A percentile compares a stretch with the other conserved stretches of the same genome.
phyloP scores from a whole-genome alignment of 2,329 filamentous ascomycete species.

The Penicillium capsulatum region DNA sequence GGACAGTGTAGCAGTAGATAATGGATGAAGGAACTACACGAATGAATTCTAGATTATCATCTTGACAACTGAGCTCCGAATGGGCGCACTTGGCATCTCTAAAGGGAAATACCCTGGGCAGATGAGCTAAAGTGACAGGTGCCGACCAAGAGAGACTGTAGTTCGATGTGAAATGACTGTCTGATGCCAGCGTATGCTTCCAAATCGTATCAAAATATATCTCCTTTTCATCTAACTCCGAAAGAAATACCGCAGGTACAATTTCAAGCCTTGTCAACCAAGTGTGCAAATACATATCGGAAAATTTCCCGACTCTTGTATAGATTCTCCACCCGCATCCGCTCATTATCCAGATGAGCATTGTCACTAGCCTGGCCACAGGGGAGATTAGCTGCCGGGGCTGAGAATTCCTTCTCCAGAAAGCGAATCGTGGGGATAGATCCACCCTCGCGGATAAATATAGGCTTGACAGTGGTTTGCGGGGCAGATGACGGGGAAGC shows the following conservation, averaged over 20 bases:
- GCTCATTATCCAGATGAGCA: conserved; percentile 91
- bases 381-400: conserved; percentile 85
- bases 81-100: no score
- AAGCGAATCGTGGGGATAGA: conserved; percentile 94
- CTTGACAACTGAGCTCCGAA: no score
- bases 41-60: no score
- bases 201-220: no score
- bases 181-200: no score
- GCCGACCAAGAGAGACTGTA: no score
- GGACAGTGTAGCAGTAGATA: no score
- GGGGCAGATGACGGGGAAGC: conserved; percentile 1
- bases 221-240: no score
- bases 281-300: conserved; percentile 70
- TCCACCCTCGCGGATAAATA: conserved; percentile 94
- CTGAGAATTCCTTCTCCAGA: conserved; percentile 86
- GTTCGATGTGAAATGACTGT: no score
- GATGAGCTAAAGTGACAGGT: no score
- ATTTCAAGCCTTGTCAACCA: conserved; percentile 42
- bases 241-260: neutral
- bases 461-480: conserved; percentile 46
- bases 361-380: conserved; percentile 93
- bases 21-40: no score
- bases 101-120: no score
- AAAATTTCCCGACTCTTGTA: conserved; percentile 92
- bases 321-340: conserved; percentile 81